Conservation (phyloP, 257 asterid genomes). For the Lavandula angustifolia region DNA sequence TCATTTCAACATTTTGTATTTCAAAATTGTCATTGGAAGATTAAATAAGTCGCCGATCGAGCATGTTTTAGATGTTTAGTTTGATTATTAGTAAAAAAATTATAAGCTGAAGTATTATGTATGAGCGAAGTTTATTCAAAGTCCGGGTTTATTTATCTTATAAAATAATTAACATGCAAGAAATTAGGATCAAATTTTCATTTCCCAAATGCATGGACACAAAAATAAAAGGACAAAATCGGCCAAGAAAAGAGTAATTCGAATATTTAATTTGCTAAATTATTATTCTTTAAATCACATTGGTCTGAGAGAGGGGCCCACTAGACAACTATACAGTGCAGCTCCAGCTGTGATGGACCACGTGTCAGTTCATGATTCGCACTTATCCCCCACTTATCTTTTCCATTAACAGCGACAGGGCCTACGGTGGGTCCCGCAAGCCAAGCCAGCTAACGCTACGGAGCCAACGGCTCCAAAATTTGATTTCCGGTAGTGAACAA, state of each 20-base stretch:
- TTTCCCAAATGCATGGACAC: not conserved
- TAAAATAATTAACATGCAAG: not conserved
- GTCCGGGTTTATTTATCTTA: not conserved
- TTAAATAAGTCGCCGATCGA: no score
- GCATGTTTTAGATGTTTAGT: no score
- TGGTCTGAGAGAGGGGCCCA: conserved; percentile 31
- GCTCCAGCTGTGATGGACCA: conserved; percentile 57
- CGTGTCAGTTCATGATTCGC: conserved; percentile 41
- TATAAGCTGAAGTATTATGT: no score
- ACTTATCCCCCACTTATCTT: conserved; percentile 29
- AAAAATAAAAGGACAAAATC: conserved; percentile 14
- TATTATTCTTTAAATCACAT: not conserved
- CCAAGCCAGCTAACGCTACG: conserved; percentile 45
- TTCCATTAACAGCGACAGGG: conserved; percentile 51
- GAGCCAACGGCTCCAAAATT: conserved; percentile 41
- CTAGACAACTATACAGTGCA: conserved; percentile 53
- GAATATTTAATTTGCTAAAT: not conserved
- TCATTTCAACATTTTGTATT: no score
- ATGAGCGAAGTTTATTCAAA: no score
- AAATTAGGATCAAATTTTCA: not conserved
- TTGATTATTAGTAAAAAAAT: no score
- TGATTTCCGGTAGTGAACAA: conserved; percentile 23
- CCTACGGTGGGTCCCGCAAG: conserved; percentile 40
- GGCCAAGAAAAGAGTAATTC: not conserved
- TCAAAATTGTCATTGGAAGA: no score